Conservation (phyloP, 2,329 filamentous ascomycete species). For the Helotiales sp. region DNA sequence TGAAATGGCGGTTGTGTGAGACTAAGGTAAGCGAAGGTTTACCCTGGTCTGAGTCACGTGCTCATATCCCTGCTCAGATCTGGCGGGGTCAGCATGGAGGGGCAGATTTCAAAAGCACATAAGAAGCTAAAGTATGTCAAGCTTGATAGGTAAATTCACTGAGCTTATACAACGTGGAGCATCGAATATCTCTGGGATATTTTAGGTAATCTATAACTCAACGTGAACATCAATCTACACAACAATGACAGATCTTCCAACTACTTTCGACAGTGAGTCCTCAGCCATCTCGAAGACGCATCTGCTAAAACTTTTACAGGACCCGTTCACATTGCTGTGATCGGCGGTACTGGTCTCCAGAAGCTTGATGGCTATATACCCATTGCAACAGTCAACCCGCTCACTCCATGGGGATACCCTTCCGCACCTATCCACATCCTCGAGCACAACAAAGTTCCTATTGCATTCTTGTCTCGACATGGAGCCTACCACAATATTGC, state of each 20-base stretch:
- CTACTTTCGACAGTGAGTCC: constrained; percentile 25
- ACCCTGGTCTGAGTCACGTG: background rate
- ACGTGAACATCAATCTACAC: background rate
- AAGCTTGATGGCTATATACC: constrained; percentile 85
- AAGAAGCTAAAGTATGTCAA: background rate
- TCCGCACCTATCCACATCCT: constrained; percentile 79
- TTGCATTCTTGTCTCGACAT: constrained; percentile 94
- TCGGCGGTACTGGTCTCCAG: constrained; percentile 90
- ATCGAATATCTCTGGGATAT: background rate
- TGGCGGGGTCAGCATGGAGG: constrained; percentile 13
- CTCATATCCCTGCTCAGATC: background rate
- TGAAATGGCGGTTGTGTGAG: background rate
- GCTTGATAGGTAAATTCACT: background rate
- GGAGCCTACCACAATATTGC: constrained; percentile 85
- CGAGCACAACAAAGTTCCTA: constrained; percentile 76
- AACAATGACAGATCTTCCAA: constrained; percentile 30
- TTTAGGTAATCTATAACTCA: background rate
- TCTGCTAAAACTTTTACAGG: constrained; percentile 41
- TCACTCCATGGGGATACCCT: constrained; percentile 87
- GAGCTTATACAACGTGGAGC: constrained; percentile 13
- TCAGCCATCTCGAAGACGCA: background rate
- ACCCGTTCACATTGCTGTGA: constrained; percentile 80
- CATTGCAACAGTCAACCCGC: constrained; percentile 72
- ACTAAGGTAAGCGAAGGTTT: background rate
- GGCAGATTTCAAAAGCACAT: background rate